Conservation (phyloP, 1,139 yeast species). For the Martiniozyma asiatica region DNA sequence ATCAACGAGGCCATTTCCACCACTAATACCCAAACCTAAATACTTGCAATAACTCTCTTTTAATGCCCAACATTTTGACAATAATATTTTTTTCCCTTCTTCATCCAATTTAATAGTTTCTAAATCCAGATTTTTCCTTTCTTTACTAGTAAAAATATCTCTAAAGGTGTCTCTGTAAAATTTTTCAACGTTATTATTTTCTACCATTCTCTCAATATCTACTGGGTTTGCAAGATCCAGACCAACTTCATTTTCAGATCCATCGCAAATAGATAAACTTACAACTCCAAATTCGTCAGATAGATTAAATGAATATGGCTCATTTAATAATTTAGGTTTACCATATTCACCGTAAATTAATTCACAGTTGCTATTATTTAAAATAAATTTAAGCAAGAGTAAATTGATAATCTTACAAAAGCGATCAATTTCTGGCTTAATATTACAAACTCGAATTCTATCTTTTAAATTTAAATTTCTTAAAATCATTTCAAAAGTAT, state of each 20-base stretch:
- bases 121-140: constrained; percentile 24
- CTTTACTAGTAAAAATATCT: constrained; percentile 37
- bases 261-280: constrained; percentile 30
- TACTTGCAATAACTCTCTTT: constrained; percentile 61
- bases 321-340: constrained; percentile 26
- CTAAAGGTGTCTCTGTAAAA: constrained; percentile 29
- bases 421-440: constrained; percentile 12
- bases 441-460: constrained; percentile 15
- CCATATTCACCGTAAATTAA: constrained; percentile 24
- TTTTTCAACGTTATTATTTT: constrained; percentile 21
- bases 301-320: constrained; percentile 31
- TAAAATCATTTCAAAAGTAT: constrained; percentile 17
- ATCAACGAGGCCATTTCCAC: constrained; percentile 31
- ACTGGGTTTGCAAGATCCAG: constrained; percentile 47
- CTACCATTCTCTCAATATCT: constrained; percentile 31
- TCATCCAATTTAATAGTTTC: constrained; percentile 4
- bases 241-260: constrained; percentile 31
- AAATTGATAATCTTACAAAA: constrained; percentile 15
- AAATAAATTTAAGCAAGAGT: constrained; percentile 14
- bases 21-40: constrained; percentile 49
- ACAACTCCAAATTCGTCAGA: constrained; percentile 46
- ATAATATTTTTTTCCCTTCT: constrained; percentile 21
- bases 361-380: constrained; percentile 3
- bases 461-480: constrained; percentile 14
- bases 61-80: constrained; percentile 52